A percentile compares a stretch with the other conserved stretches of the same genome.
These are phyloP conservation scores for Cryoendolithus antarcticus DNA, from an alignment of 2,329 filamentous ascomycete species.

Conservation along the genomic window DNA sequence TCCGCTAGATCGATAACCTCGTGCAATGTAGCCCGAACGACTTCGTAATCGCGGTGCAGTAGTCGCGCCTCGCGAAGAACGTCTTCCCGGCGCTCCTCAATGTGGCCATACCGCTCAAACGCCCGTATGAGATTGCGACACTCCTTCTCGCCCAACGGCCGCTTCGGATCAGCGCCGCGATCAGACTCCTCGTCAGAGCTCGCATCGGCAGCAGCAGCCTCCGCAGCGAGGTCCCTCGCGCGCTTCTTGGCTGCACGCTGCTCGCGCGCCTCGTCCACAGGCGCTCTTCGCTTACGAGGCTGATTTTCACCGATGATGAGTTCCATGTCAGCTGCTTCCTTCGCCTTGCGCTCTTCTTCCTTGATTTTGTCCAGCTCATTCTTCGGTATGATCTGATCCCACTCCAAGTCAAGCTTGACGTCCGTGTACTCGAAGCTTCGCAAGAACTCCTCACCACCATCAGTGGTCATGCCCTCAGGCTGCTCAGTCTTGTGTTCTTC, in stretches of 20 bases:
- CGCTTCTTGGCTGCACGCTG: slow-evolving; percentile 59
- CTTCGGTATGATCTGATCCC: slow-evolving; percentile 96
- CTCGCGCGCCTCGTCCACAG: slow-evolving; percentile 52
- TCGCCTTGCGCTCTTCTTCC: slow-evolving; percentile 72
- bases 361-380: slow-evolving; percentile 85
- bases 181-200: slow-evolving; percentile 44
- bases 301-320: slow-evolving; percentile 75
- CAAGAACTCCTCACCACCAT: slow-evolving; percentile 94
- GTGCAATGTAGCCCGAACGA: slow-evolving; percentile 62
- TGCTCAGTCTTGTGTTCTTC: slow-evolving; percentile 96
- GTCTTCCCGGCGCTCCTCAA: slow-evolving; percentile 79
- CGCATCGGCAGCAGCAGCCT: slow-evolving; percentile 40
- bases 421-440: slow-evolving; percentile 84
- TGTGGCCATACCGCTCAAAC: slow-evolving; percentile 79
- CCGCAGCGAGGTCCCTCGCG: slow-evolving; percentile 53
- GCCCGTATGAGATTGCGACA: slow-evolving; percentile 82
- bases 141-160: slow-evolving; percentile 86
- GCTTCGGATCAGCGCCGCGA: slow-evolving; percentile 61
- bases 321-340: slow-evolving; percentile 70
- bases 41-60: slow-evolving; percentile 66
- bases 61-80: slow-evolving; percentile 80
- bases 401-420: slow-evolving; percentile 90
- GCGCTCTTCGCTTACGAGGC: slow-evolving; percentile 57
- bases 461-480: slow-evolving; percentile 84
- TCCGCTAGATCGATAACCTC: slow-evolving; percentile 66